Base-by-base conservation (phyloP, 805 yeast species). In the Yarrowia hollandica region DNA sequence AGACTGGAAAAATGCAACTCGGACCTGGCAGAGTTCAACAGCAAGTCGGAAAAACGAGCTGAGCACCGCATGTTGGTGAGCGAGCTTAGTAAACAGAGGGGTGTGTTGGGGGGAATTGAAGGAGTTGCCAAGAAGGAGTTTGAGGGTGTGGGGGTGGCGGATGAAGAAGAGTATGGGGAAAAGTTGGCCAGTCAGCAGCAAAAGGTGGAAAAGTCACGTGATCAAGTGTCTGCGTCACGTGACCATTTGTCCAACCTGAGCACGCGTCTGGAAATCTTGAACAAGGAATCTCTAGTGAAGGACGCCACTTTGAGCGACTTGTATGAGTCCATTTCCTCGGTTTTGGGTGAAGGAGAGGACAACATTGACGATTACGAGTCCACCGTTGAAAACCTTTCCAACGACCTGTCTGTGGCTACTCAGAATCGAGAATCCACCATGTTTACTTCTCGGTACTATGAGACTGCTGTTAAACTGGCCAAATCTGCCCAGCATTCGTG, bases 401-500 rank as follows among this genome's bases (percentile, higher is more conserved):
- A 75, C 15, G 77, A 81, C 18, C 74, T 88, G 12, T 67, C 80
- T 4, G 71, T 77, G 16, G 82, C 89, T 0, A 72, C 82, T 14
- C 87, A 85, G 62, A 84, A 86, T 59, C 68, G 82, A 28, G 88
- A 88, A 67, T 82, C 88, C 63, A 80, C 79, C 26, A 83, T 82
- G 41, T 87, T 90, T 2, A 84, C 91, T 0, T 74, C 82, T 22
- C 81, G 81, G 38, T 90, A 85, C 71, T 90, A 88, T 66, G 71
- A 77, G 19, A 81, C 81, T 41, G 97, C 97, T 0, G 71, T 87
- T 10, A 79, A 81, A 26, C 70, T 79, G 37, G 94, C 96, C 0
- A 72, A 81, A 23, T 57, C 44, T 3, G 60, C 60, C n/a, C 77
- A 79, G 8, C 77, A 83, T 10, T 75, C 80, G 48, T 92, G 97